Evolutionary conservation across 2,329 filamentous ascomycete genomes (phyloP), one percentile per base, ranked within the genome.

Genomic region (Cladophialophora yegresii): DNA sequence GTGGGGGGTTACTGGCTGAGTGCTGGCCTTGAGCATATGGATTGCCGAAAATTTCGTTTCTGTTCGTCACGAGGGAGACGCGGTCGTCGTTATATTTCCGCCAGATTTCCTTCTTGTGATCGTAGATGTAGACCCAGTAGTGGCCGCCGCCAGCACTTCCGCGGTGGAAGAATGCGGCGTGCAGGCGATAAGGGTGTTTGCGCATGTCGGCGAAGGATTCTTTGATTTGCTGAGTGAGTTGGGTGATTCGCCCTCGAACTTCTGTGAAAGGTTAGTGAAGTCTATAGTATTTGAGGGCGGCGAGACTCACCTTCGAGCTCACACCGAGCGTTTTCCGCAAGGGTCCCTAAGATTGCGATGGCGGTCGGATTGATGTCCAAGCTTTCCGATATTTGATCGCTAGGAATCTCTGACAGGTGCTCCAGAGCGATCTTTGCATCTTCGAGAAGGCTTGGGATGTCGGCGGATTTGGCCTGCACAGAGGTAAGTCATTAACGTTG

Each of bases 91-190:
- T 99, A 81, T 97, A 99, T 73, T 91, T 92, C 63, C 92, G 88
- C 93, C 95, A 99, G 22, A 93, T 81, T 40, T 87, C 79, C 54
- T 86, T 85, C 69, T 88, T 85, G 75, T 96, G 96, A 78, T 98
- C 95, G 73, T 88, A 90, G 68, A 99, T 96, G 84, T 93, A 97
- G 51, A 97, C 92, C 89, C 92, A 97, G 78, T 98, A 99, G 76
- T 99, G 95, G 0, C 95, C 95, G 53, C 88, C 88, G 51, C 82
- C 84, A 47, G 88, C 83, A 30, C 77, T 78, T 32, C 84, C 83
- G 22, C 89, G 88, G 75, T 99, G 95, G 72, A 96, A 93, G 73
- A 99, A 96, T 33, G 97, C 90, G 0, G 93, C 91, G 71, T 97
- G 93, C 4, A 99, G 84, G 13, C 87, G 87, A 75, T 98, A 99